phyloP scores from a whole-genome alignment of 768 basidiomycete genomes.

The Strobilomyces dryophilus region DNA sequence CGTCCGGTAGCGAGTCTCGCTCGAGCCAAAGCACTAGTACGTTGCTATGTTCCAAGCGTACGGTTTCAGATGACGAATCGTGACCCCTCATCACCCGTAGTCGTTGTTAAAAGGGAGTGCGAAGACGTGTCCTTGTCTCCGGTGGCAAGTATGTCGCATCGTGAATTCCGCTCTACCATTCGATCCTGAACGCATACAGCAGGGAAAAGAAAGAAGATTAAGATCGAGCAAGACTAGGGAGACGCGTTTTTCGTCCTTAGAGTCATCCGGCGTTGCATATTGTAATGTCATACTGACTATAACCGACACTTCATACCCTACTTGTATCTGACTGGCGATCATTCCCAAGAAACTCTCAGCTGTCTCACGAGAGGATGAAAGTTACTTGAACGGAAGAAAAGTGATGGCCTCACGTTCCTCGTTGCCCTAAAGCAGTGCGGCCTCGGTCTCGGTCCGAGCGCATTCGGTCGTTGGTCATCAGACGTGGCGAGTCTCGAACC shows the following conservation, averaged over 20 bases:
- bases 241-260: neutral
- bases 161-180: neutral
- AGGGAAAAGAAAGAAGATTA: slow-evolving; percentile 16
- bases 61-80: neutral
- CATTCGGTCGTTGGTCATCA: no score
- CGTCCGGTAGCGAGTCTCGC: neutral
- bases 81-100: neutral
- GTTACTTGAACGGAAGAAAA: neutral
- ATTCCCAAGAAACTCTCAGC: neutral
- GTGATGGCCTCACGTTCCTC: neutral
- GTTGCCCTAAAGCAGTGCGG: no score
- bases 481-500: no score
- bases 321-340: neutral
- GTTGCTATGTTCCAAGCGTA: neutral
- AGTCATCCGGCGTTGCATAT: neutral
- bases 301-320: neutral
- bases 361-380: neutral
- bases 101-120: slow-evolving; percentile 7
- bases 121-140: slow-evolving; percentile 2
- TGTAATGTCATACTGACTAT: neutral
- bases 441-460: no score
- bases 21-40: neutral
- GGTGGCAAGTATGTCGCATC: slow-evolving; percentile 1
- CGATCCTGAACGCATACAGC: neutral
- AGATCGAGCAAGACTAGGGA: slow-evolving; percentile 12